phyloP scores from a whole-genome alignment of 257 asterid species.

The Gynochthodes officinalis region DNA sequence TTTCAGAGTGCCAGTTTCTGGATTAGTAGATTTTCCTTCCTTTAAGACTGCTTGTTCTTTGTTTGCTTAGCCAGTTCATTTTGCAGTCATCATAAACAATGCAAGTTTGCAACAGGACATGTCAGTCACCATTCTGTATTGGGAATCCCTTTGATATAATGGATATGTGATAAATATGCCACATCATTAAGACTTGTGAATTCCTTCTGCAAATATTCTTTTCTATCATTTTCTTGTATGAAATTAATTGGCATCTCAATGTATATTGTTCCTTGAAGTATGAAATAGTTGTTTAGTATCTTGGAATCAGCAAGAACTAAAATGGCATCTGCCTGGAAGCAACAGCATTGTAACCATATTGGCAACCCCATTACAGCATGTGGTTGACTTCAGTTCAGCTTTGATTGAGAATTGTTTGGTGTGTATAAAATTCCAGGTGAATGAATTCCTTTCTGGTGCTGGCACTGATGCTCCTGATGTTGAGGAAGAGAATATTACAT shows the following conservation, averaged over 20 bases:
- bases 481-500: constrained; percentile 83
- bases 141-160: neutral
- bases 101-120: neutral
- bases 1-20: neutral
- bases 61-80: neutral
- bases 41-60: neutral
- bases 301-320: neutral
- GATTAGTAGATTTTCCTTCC: neutral
- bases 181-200: neutral
- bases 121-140: neutral
- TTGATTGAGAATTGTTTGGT: constrained; percentile 18
- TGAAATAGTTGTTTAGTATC: neutral
- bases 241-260: neutral
- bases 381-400: constrained; percentile 5
- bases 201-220: neutral
- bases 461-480: constrained; percentile 99
- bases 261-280: neutral
- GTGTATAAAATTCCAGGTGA: constrained; percentile 48
- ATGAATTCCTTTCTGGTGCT: constrained; percentile 97
- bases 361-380: neutral
- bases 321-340: neutral
- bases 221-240: too few species aligned
- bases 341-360: neutral
- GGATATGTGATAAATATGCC: neutral
- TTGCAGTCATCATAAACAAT: neutral